These are phyloP conservation scores for Cruciata laevipes DNA, from an alignment of 257 asterid genomes.

Conservation along the genomic window DNA sequence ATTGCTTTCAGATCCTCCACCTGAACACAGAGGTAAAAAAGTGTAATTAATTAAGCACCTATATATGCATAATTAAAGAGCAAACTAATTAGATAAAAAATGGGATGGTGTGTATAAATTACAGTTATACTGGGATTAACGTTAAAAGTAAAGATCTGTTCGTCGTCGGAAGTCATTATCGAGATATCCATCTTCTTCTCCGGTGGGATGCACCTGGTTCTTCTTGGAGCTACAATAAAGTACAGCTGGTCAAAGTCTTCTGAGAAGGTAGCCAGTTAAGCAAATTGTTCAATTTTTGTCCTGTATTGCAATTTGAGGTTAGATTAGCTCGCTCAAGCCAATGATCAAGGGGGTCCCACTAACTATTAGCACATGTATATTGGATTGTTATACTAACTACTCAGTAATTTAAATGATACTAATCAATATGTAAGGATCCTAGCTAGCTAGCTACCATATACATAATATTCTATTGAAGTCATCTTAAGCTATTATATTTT, in stretches of 20 bases:
- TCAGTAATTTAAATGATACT: too few species aligned
- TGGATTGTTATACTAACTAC: too few species aligned
- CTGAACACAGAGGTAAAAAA: slow-evolving; percentile 28
- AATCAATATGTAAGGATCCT: too few species aligned
- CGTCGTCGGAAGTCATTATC: slow-evolving; percentile 90
- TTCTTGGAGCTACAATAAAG: neutral
- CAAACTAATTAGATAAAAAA: neutral
- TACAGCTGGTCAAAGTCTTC: neutral
- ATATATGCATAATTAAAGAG: neutral
- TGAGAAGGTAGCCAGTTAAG: neutral
- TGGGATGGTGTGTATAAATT: slow-evolving; percentile 23
- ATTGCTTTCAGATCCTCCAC: slow-evolving; percentile 95
- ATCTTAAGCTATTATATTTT: too few species aligned
- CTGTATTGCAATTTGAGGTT: neutral
- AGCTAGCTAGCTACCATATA: too few species aligned
- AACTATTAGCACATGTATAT: neutral
- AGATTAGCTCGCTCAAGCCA: neutral
- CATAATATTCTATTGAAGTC: too few species aligned
- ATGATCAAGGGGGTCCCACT: neutral
- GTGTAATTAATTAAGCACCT: neutral
- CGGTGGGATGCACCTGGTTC: neutral
- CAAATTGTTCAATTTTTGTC: neutral
- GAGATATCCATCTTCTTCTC: slow-evolving; percentile 65
- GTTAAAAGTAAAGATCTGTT: slow-evolving; percentile 69
- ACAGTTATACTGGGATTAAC: slow-evolving; percentile 88